Base-by-base conservation (phyloP, 306 rosid genomes). In the Biancaea sappan region DNA sequence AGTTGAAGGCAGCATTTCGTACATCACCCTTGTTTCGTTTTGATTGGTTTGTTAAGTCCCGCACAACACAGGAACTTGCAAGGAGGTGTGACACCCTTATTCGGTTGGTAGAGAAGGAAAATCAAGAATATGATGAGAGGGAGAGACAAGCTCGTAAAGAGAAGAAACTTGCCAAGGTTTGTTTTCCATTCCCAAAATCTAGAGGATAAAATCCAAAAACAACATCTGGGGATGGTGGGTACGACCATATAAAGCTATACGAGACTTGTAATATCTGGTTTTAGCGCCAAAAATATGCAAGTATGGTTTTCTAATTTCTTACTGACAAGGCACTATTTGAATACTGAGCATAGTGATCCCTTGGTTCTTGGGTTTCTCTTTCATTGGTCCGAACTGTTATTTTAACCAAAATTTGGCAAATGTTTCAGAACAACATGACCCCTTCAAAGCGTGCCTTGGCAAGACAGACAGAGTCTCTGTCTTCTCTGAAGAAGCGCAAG, bases 21-120 rank as follows among this genome's bases (percentile, higher is more conserved):
- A 94, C 88, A n/a, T 94, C 99, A 11, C 93, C 99, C 38, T 76
- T 94, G 81, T 94, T 94, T 85, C 99, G 99, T 57, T 94, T 94
- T 84, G 99, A 94, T 86, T 94, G 99, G 99, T 94, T 94, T 86
- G 91, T 94, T 3, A 94, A 94, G 86, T 94, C 99, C 22, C 97
- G 99, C 79, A 94, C 99, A 66, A 91, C 99, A 6, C 99, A 94
- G 83, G 99, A 94, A 87, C 90, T 94, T 41, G 90, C 99, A 2
- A 88, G 99, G 89, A 92, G 99, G 85, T 94, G 99, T 21, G 99
- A 94, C 81, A 94, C 99, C 52, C 83, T 94, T 74, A 88, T 94
- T 52, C 90, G 99, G 48, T 81, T 92, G 81, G 96, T 94, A 64
- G 99, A 94, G 88, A 94, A 94, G 86, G 99, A 94, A 87, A 94